Base-by-base conservation (phyloP, 352 stramenopile genomes). In the Phytophthora aleatoria region DNA sequence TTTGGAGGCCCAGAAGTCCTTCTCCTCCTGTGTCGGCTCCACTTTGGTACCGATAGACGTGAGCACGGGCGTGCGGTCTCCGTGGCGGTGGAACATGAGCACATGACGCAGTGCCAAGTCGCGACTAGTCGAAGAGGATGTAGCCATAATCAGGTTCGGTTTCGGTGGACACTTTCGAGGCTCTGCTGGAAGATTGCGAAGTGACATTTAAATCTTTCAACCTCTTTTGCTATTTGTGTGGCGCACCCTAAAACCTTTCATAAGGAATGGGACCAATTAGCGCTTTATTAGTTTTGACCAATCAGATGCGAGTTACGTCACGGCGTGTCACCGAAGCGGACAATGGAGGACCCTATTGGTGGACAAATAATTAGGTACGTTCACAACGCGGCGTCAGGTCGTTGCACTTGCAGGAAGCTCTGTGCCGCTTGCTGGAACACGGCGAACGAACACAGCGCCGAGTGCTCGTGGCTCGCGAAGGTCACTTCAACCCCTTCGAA, bases 41-140 rank as follows among this genome's bases (percentile, higher is more conserved):
- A 83, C 77, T 48, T 87, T 85, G 12, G 67, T 60, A 30, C 82
- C 79, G 41, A 91, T 79, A 26, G 72, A 61, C 27, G 79, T 82
- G 36, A 93, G 73, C 53, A 95, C 78, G 5, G 87, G 87, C 52
- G 85, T 81, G 45, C 87, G 83, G 63, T 95, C 87, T 50, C 87
- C 87, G 52, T 94, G 87, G 54, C 87, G 87, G 54, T 94, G 85
- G 65, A 93, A 89, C 30, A 93, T 68, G 50, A 95, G 67, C 58
- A 91, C 87, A 61, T 95, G 85, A 39, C 73, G 74, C 57, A 94
- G 64, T 50, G 69, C 56, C 31, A 94, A 69, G 43, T 78, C 66
- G 60, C 56, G 57, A 61, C 48, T 52, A 54, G 28, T 20, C 3
- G 30, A 54, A 63, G 61, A 7, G 12, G 45, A 50, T 60, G 63